phyloP scores from a whole-genome alignment of 1,284 basidiomycete genomes.

The Cerioporus squamosus region DNA sequence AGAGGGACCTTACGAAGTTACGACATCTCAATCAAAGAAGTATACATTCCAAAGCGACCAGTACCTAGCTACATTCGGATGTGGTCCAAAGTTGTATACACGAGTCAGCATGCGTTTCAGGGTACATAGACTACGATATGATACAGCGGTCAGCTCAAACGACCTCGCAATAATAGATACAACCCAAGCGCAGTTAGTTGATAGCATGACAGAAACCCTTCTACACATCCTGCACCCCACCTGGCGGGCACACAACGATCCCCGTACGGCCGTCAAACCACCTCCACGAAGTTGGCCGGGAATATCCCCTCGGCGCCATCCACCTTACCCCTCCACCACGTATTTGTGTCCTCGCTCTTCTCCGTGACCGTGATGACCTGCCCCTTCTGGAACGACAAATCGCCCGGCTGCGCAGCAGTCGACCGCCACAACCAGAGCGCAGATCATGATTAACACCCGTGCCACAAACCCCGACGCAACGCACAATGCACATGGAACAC shows the following conservation, averaged over 20 bases:
- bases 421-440: too few species aligned
- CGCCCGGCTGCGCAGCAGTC: constrained; percentile 60
- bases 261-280: constrained; percentile 33
- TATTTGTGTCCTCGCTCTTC: constrained; percentile 77
- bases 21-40: too few species aligned
- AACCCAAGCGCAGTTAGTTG: neutral
- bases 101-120: too few species aligned
- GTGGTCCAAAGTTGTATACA: too few species aligned
- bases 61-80: too few species aligned
- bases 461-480: neutral
- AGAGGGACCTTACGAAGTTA: too few species aligned
- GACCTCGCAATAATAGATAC: neutral
- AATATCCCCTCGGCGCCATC: constrained; percentile 52
- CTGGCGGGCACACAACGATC: too few species aligned
- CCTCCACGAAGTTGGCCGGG: constrained; percentile 59
- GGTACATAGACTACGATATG: too few species aligned
- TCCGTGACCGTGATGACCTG: constrained; percentile 79
- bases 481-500: constrained; percentile 17
- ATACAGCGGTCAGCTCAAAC: neutral
- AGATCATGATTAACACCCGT: neutral
- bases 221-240: too few species aligned
- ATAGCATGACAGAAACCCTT: neutral
- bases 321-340: constrained; percentile 78
- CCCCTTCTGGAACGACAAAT: constrained; percentile 85
- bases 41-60: too few species aligned